These are phyloP conservation scores for Xylaria digitata DNA, from an alignment of 2,329 filamentous ascomycete species.

Conservation along the genomic window DNA sequence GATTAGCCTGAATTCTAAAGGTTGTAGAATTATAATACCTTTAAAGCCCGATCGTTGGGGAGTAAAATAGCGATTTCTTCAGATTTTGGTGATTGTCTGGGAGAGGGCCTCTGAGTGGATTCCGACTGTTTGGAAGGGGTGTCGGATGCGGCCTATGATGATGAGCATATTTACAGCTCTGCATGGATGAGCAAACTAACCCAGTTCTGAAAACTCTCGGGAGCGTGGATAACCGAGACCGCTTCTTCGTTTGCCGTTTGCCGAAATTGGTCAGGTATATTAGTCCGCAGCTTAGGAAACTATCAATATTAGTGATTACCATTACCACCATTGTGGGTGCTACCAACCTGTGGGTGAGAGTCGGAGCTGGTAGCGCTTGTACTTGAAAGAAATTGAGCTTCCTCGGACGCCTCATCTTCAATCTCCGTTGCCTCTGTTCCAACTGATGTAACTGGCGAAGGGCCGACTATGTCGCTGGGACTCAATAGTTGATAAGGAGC, in stretches of 20 bases:
- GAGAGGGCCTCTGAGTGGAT: slow-evolving; percentile 52
- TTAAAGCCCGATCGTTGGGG: slow-evolving; percentile 51
- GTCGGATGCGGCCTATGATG: slow-evolving; percentile 57
- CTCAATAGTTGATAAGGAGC: slow-evolving; percentile 67
- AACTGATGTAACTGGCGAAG: slow-evolving; percentile 86
- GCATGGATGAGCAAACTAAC: slow-evolving; percentile 59
- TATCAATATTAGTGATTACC: slow-evolving; percentile 53
- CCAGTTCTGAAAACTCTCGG: slow-evolving; percentile 83
- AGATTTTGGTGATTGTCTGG: slow-evolving; percentile 51
- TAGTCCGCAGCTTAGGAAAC: slow-evolving; percentile 62
- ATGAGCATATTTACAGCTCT: slow-evolving; percentile 40
- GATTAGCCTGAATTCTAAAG: slow-evolving; percentile 30
- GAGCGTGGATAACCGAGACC: slow-evolving; percentile 91
- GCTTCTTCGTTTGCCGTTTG: slow-evolving; percentile 77
- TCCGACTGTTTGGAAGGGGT: slow-evolving; percentile 52
- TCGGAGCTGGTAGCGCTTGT: slow-evolving; percentile 52
- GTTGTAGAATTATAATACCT: slow-evolving; percentile 48
- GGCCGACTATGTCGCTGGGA: slow-evolving; percentile 78
- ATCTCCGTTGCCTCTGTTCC: slow-evolving; percentile 87
- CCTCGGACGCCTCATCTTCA: slow-evolving; percentile 78
- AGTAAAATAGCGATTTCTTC: slow-evolving; percentile 54
- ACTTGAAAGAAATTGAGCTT: slow-evolving; percentile 57
- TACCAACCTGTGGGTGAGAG: slow-evolving; percentile 55
- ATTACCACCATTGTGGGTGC: slow-evolving; percentile 17
- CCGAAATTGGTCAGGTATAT: slow-evolving; percentile 67